Evolutionary conservation across 306 rosid genomes (phyloP).

Genomic region (Rosa rugosa): DNA sequence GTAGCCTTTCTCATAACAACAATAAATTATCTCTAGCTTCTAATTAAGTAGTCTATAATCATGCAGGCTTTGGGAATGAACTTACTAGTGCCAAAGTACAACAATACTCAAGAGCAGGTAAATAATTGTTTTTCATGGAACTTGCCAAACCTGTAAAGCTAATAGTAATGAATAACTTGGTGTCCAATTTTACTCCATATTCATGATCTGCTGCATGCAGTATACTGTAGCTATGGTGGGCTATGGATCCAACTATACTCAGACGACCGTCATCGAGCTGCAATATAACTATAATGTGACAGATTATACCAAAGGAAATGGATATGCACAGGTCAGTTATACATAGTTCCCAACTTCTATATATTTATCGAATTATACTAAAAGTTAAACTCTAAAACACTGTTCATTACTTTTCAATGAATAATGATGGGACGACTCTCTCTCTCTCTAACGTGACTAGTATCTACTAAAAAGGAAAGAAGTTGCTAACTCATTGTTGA

Average conservation of each 20-base stretch:
- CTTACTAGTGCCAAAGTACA: neutral
- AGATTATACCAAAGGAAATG: conserved; percentile 11
- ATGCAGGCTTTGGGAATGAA: conserved; percentile 15
- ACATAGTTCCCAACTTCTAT: neutral
- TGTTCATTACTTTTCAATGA: too few relatives aligned
- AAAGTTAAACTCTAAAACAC: too few relatives aligned
- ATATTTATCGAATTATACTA: too few relatives aligned
- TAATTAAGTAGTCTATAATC: too few relatives aligned
- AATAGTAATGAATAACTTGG: too few relatives aligned
- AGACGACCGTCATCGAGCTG: conserved; percentile 18
- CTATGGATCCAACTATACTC: neutral
- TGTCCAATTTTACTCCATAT: too few relatives aligned
- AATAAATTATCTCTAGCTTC: too few relatives aligned
- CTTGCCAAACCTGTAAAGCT: neutral
- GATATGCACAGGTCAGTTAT: conserved; percentile 6
- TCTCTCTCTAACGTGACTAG: too few relatives aligned
- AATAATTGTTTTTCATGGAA: neutral
- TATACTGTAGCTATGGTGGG: conserved; percentile 11
- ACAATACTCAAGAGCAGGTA: neutral
- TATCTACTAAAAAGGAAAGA: too few relatives aligned
- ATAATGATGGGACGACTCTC: too few relatives aligned
- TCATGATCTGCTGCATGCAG: neutral
- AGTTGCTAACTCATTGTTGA: too few relatives aligned
- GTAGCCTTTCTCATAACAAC: too few relatives aligned
- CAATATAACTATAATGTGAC: neutral